phyloP scores from a whole-genome alignment of 2,329 filamentous ascomycete genomes.

The Didymosphaeria variabile region DNA sequence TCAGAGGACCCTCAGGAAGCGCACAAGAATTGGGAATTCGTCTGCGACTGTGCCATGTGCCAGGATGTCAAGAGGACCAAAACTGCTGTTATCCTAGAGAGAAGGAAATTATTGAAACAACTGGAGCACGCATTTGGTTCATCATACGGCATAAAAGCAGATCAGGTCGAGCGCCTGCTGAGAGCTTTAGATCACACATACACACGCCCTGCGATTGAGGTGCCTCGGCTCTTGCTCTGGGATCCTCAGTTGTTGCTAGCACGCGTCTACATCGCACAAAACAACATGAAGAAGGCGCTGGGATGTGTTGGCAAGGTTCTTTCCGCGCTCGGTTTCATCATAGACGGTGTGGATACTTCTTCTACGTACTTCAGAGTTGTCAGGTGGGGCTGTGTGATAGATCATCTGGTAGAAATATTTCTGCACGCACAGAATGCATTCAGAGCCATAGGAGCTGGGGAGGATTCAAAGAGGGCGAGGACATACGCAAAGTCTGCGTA shows the following conservation, averaged over 20 bases:
- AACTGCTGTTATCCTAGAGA: not conserved
- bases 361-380: slow-evolving; percentile 23
- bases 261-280: slow-evolving; percentile 20
- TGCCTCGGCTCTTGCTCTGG: slow-evolving; percentile 33
- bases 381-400: slow-evolving; percentile 42
- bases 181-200: slow-evolving; percentile 31
- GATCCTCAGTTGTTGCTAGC: slow-evolving; percentile 26
- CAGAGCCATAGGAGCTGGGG: slow-evolving; percentile 17
- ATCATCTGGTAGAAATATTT: slow-evolving; percentile 40
- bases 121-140: slow-evolving; percentile 5
- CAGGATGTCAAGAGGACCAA: slow-evolving; percentile 16
- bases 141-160: not conserved
- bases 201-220: slow-evolving; percentile 22
- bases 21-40: slow-evolving; percentile 28
- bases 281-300: slow-evolving; percentile 19
- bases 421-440: slow-evolving; percentile 38
- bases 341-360: slow-evolving; percentile 22
- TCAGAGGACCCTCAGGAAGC: not conserved
- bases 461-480: slow-evolving; percentile 24
- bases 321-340: not conserved
- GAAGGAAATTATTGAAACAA: not conserved
- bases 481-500: slow-evolving; percentile 42
- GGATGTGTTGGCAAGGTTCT: slow-evolving; percentile 20
- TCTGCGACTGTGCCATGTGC: slow-evolving; percentile 29
- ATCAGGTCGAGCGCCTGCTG: slow-evolving; percentile 23